A percentile compares a stretch with the other conserved stretches of the same genome.
These are phyloP conservation scores for Trametes villosa DNA, from an alignment of 768 basidiomycete species.

Conservation along the genomic window DNA sequence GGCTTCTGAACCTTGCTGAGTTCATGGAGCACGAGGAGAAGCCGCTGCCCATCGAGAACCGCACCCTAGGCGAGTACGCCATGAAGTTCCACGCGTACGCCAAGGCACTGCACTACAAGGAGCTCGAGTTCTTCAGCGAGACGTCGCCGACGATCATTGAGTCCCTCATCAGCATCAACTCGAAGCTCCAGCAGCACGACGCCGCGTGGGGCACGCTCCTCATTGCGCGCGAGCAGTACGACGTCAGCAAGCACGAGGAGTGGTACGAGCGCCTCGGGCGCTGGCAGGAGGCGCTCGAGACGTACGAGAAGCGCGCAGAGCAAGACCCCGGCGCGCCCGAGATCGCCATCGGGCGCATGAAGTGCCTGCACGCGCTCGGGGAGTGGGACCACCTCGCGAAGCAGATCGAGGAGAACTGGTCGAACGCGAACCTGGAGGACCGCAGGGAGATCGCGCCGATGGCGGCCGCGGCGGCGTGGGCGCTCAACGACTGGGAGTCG, in stretches of 20 bases:
- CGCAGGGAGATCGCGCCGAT: constrained; percentile 92
- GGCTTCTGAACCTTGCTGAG: constrained; percentile 91
- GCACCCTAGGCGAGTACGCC: constrained; percentile 92
- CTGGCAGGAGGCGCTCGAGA: constrained; percentile 91
- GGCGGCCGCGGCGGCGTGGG: constrained; percentile 98
- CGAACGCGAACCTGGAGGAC: constrained; percentile 79
- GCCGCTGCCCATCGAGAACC: constrained; percentile 89
- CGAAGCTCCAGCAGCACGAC: constrained; percentile 94
- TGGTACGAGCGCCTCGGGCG: constrained; percentile 97
- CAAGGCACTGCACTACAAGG: constrained; percentile 98
- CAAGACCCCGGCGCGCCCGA: constrained; percentile 78
- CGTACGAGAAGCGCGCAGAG: constrained; percentile 80
- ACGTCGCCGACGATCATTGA: constrained; percentile 91
- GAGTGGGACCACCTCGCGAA: constrained; percentile 93
- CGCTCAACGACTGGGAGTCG: constrained; percentile 93
- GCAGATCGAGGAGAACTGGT: constrained; percentile 89
- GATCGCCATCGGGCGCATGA: constrained; percentile 88
- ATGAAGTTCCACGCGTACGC: constrained; percentile 94
- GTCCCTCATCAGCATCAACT: constrained; percentile 94
- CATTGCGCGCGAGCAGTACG: constrained; percentile 87
- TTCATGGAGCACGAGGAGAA: constrained; percentile 99
- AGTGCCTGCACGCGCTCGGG: constrained; percentile 94
- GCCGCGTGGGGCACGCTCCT: constrained; percentile 97
- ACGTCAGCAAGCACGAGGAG: constrained; percentile 91
- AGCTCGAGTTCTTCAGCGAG: constrained; percentile 94